These are phyloP conservation scores for Sugiyamaella lignohabitans DNA, from an alignment of 805 yeast genomes.

Conservation along the genomic window DNA sequence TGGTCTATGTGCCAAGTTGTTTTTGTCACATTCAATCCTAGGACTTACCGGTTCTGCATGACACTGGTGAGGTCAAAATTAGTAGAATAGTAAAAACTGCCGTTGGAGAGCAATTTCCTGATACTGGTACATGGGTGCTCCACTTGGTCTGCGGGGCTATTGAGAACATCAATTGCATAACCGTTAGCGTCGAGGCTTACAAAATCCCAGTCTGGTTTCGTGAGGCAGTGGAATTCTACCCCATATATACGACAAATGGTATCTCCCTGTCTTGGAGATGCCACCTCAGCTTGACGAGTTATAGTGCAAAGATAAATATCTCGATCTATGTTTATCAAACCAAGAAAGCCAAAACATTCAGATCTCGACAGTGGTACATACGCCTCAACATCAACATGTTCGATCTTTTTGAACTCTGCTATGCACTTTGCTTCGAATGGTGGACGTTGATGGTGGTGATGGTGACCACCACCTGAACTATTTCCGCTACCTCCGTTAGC, in stretches of 20 bases:
- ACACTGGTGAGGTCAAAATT: slow-evolving; percentile 90
- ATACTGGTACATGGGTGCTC: slow-evolving; percentile 82
- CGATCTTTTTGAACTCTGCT: slow-evolving; percentile 42
- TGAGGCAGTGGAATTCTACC: slow-evolving; percentile 83
- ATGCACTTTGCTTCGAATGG: slow-evolving; percentile 26
- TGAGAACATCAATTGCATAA: slow-evolving; percentile 40
- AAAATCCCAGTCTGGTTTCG: slow-evolving; percentile 72
- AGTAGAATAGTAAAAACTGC: slow-evolving; percentile 86
- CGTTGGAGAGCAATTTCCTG: slow-evolving; percentile 70
- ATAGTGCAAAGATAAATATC: slow-evolving; percentile 74
- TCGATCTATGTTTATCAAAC: slow-evolving; percentile 62
- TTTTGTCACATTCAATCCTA: slow-evolving; percentile 21
- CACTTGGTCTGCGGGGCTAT: slow-evolving; percentile 15
- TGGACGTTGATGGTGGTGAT: not conserved
- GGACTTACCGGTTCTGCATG: slow-evolving; percentile 53
- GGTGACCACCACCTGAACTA: not conserved
- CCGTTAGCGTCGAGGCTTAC: slow-evolving; percentile 64
- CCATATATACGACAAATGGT: slow-evolving; percentile 69
- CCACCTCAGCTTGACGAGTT: slow-evolving; percentile 69
- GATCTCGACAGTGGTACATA: slow-evolving; percentile 35
- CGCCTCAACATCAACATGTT: slow-evolving; percentile 33
- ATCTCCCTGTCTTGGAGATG: slow-evolving; percentile 74
- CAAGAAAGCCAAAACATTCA: slow-evolving; percentile 54
- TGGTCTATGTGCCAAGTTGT: not conserved
- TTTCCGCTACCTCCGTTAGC: too few relatives aligned